Percentiles rank a stretch among this genome's conserved stretches.
These are phyloP conservation scores for Dalechampia spathulata DNA, from an alignment of 441 rosid genomes.

Conservation along the genomic window DNA sequence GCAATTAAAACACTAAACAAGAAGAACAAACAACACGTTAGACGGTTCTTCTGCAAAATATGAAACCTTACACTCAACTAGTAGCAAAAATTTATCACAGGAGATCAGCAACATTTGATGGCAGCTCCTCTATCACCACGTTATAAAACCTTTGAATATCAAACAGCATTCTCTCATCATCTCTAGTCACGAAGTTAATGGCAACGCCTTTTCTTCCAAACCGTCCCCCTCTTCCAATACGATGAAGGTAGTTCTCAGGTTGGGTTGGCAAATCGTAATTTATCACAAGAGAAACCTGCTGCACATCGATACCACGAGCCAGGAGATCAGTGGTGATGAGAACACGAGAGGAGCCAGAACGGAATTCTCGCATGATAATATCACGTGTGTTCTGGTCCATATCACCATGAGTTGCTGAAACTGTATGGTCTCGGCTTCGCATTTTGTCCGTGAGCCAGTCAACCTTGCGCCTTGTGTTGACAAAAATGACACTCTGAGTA, in stretches of 20 bases:
- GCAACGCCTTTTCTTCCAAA: slow-evolving; percentile 79
- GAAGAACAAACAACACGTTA: no score
- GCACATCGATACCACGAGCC: slow-evolving; percentile 80
- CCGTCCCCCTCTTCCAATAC: slow-evolving; percentile 72
- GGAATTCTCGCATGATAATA: slow-evolving; percentile 69
- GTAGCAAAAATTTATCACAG: no score
- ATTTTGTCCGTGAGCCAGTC: slow-evolving; percentile 82
- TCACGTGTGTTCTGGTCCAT: slow-evolving; percentile 81
- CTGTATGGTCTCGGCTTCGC: slow-evolving; percentile 70
- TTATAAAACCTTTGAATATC: slow-evolving; percentile 83
- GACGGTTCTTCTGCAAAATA: no score
- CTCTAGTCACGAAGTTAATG: slow-evolving; percentile 62
- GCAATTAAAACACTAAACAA: no score
- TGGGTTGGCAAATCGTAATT: slow-evolving; percentile 73
- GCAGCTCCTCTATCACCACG: slow-evolving; percentile 65
- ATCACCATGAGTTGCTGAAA: slow-evolving; percentile 75
- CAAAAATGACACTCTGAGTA: slow-evolving; percentile 74
- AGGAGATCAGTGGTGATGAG: slow-evolving; percentile 71
- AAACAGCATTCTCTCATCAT: slow-evolving; percentile 63
- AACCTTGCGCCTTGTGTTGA: slow-evolving; percentile 69
- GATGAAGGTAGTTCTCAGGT: slow-evolving; percentile 80
- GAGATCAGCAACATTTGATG: slow-evolving; percentile 66
- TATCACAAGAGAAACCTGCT: slow-evolving; percentile 75
- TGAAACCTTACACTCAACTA: no score
- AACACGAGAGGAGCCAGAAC: slow-evolving; percentile 76